Evolutionary conservation across 2,329 filamentous ascomycete genomes (phyloP).

Genomic region (Colletotrichum lindemuthianum): DNA sequence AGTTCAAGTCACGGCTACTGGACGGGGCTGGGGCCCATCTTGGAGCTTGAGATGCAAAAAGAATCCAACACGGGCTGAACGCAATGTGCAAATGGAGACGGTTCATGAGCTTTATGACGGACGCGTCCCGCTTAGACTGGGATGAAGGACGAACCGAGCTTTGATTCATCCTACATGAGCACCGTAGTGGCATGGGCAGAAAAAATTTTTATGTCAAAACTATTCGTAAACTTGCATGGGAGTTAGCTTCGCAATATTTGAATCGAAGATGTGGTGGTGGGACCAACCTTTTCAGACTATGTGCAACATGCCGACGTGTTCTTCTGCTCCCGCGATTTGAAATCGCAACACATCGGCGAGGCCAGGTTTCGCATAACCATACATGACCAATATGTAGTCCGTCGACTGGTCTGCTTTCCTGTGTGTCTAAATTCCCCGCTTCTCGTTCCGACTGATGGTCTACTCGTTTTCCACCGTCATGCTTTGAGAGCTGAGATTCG

Average conservation of each 20-base stretch:
- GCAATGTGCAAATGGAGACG: no score
- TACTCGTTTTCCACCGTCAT: neutral
- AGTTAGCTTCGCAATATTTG: slow-evolving; percentile 7
- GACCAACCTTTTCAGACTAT: slow-evolving; percentile 26
- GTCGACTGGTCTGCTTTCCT: neutral
- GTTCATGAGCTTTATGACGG: no score
- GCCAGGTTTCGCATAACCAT: neutral
- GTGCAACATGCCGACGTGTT: slow-evolving; percentile 29
- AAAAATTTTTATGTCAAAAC: neutral
- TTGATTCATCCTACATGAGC: no score
- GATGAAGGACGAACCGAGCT: no score
- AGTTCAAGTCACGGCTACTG: no score
- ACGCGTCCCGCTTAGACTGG: no score
- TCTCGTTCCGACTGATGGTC: neutral
- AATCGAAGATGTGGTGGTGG: neutral
- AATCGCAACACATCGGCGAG: slow-evolving; percentile 33
- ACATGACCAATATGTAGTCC: neutral
- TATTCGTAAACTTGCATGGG: slow-evolving; percentile 4
- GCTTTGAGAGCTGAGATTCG: neutral
- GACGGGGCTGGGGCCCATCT: no score
- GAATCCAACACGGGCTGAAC: no score
- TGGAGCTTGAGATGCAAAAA: no score
- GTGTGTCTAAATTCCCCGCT: neutral
- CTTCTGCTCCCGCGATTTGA: neutral
- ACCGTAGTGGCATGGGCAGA: no score